Percentiles rank a stretch among this genome's conserved stretches.
phyloP scores from a whole-genome alignment of 352 stramenopile genomes.

The Phytophthora melonis region DNA sequence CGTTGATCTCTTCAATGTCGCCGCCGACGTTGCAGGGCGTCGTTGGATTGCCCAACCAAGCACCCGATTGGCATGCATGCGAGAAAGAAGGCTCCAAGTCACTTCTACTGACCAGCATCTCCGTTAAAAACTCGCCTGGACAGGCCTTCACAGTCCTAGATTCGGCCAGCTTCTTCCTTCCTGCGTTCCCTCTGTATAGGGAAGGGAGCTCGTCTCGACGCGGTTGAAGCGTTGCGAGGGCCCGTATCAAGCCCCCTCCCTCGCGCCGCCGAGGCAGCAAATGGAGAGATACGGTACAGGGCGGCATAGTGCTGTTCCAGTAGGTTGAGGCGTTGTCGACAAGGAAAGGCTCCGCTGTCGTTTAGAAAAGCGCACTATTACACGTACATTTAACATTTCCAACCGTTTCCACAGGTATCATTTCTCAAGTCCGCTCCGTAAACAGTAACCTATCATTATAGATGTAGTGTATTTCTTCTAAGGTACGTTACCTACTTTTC shows the following conservation, averaged over 20 bases:
- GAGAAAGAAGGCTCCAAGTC: background rate
- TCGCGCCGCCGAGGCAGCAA: background rate
- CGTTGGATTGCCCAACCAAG: constrained; percentile 23
- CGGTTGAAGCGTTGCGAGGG: constrained; percentile 20
- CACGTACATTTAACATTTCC: background rate
- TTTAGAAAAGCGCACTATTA: constrained; percentile 26
- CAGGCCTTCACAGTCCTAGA: constrained; percentile 12
- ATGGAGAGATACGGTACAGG: constrained; percentile 32
- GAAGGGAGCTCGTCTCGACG: constrained; percentile 18
- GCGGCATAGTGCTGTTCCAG: constrained; percentile 21
- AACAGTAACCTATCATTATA: no score
- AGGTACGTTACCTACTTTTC: background rate
- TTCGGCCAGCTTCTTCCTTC: background rate
- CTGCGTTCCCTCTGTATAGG: background rate
- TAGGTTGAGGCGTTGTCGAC: constrained; percentile 16
- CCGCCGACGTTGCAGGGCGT: constrained; percentile 2
- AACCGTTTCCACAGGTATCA: background rate
- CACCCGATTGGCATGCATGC: background rate
- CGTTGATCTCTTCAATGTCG: constrained; percentile 10
- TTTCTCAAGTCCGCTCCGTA: background rate
- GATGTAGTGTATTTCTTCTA: background rate
- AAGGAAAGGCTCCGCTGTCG: constrained; percentile 21
- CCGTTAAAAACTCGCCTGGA: background rate
- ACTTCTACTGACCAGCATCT: background rate
- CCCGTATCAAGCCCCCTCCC: constrained; percentile 9